Evolutionary conservation across 164 flowering plant species (phyloP).

Genomic region (Cinnamomum micranthum): DNA sequence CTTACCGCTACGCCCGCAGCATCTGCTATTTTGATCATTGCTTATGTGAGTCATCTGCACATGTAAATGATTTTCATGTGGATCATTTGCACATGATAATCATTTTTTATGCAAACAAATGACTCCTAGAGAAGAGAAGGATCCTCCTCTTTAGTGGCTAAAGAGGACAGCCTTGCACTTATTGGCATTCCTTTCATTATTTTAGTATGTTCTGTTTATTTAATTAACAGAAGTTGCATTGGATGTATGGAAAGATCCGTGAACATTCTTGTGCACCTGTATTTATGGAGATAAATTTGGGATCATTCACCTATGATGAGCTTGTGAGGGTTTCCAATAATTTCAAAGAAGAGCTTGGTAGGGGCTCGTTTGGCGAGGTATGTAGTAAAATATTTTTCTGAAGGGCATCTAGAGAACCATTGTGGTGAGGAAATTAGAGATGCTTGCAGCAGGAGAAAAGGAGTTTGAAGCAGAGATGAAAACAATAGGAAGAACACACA

Average conservation of each 20-base stretch:
- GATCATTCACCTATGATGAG: slow-evolving; percentile 18
- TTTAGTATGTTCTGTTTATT: slow-evolving; percentile 5
- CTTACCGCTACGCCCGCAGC: too few relatives aligned
- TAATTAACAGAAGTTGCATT: slow-evolving; percentile 1
- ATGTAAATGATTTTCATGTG: too few relatives aligned
- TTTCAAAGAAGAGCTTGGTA: slow-evolving; percentile 22
- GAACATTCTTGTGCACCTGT: not conserved
- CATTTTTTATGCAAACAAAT: too few relatives aligned
- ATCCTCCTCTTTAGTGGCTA: too few relatives aligned
- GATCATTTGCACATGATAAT: too few relatives aligned
- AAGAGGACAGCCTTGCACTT: not conserved
- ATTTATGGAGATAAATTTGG: not conserved
- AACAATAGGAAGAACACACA: slow-evolving; percentile 20
- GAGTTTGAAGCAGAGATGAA: slow-evolving; percentile 22
- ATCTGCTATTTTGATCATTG: too few relatives aligned
- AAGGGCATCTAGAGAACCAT: not conserved
- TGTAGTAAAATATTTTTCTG: slow-evolving; percentile 2
- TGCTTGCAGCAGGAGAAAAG: slow-evolving; percentile 14
- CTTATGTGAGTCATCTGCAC: too few relatives aligned
- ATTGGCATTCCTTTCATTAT: slow-evolving; percentile 3
- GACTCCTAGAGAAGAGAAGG: too few relatives aligned
- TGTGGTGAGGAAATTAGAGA: slow-evolving; percentile 22
- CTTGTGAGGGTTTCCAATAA: slow-evolving; percentile 17
- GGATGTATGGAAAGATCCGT: not conserved
- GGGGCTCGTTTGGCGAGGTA: slow-evolving; percentile 18